phyloP scores from a whole-genome alignment of 345 rosid genomes.

The Theobroma cacao region DNA sequence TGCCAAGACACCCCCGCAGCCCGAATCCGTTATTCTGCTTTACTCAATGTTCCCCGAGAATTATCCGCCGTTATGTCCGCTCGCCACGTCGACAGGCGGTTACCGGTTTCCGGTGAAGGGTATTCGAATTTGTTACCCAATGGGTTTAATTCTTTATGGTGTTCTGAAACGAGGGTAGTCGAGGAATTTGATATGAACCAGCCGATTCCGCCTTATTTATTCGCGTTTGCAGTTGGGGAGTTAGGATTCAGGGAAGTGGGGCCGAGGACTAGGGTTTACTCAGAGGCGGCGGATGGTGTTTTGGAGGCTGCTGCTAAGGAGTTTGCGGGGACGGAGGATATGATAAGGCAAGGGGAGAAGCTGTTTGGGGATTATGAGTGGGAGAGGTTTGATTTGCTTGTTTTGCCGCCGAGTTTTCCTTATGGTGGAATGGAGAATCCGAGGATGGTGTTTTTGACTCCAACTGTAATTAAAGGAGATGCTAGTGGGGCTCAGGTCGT shows the following conservation, averaged over 20 bases:
- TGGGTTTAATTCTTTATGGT: constrained; percentile 47
- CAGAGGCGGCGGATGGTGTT: constrained; percentile 53
- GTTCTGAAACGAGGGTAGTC: constrained; percentile 65
- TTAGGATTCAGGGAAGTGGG: constrained; percentile 80
- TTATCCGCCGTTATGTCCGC: constrained; percentile 94
- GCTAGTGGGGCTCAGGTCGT: constrained; percentile 86
- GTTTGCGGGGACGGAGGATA: constrained; percentile 89
- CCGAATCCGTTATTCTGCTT: constrained; percentile 59
- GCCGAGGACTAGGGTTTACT: constrained; percentile 77
- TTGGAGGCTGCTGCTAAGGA: constrained; percentile 77
- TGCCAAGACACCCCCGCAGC: constrained; percentile 97
- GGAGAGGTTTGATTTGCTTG: constrained; percentile 88
- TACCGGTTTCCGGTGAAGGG: constrained; percentile 50
- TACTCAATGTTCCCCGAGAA: constrained; percentile 56
- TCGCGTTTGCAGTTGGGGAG: constrained; percentile 91
- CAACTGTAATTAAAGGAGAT: constrained; percentile 88
- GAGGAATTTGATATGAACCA: constrained; percentile 90
- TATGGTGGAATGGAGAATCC: constrained; percentile 97
- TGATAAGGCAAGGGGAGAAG: constrained; percentile 80
- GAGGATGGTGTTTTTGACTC: constrained; percentile 84
- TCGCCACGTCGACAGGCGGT: constrained; percentile 57
- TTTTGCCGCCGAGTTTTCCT: constrained; percentile 90
- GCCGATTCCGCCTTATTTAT: constrained; percentile 89
- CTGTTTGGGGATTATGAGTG: constrained; percentile 79
- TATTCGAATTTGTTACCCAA: constrained; percentile 10